phyloP scores from a whole-genome alignment of 2,329 filamentous ascomycete genomes.

The Colletotrichum sp. region DNA sequence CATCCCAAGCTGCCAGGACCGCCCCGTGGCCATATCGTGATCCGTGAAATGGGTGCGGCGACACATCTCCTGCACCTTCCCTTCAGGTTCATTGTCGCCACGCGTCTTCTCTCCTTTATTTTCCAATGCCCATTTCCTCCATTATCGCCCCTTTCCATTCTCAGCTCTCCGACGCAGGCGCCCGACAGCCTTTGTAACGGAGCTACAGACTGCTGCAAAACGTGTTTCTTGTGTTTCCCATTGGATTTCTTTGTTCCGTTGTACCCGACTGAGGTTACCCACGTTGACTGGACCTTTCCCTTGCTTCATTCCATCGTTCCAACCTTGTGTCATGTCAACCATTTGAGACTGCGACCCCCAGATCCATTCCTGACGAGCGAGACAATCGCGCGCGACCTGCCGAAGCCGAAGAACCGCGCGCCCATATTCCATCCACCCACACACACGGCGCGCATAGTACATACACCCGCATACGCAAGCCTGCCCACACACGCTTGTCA shows the following conservation, averaged over 20 bases:
- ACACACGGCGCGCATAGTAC: neutral
- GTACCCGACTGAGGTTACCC: neutral
- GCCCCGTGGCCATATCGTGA: conserved; percentile 5
- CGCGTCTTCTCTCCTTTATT: conserved; percentile 16
- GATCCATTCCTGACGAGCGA: neutral
- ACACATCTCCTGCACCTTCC: neutral
- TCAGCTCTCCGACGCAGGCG: conserved; percentile 2
- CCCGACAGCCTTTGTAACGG: neutral
- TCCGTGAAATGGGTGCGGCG: conserved; percentile 9
- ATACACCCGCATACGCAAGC: conserved; percentile 3
- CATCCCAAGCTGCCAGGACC: neutral
- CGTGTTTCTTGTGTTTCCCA: neutral
- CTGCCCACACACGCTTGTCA: neutral
- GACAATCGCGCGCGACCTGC: conserved; percentile 10
- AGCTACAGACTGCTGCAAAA: neutral
- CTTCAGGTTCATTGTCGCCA: conserved; percentile 1
- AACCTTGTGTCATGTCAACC: neutral
- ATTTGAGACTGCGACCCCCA: neutral
- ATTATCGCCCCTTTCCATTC: neutral
- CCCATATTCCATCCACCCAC: neutral
- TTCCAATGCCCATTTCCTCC: neutral
- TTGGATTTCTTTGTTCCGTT: neutral
- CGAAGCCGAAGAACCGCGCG: neutral
- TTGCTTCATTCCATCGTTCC: neutral
- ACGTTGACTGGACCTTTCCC: neutral